A percentile compares a stretch with the other conserved stretches of the same genome.
Conservation (phyloP, 345 rosid species). For the Lepidium sativum region DNA sequence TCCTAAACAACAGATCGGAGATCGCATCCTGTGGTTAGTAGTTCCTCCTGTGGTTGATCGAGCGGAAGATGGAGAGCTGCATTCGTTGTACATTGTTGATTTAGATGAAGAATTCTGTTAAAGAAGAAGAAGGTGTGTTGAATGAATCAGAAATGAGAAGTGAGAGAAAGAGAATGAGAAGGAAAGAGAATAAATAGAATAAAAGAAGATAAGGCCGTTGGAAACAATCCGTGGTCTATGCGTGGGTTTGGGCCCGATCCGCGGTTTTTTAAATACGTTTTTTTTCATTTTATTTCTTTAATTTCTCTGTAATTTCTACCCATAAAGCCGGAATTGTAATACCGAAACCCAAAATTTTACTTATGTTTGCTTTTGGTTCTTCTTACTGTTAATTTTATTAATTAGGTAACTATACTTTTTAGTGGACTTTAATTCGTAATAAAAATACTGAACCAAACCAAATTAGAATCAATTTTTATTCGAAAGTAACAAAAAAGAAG, state of each 20-base stretch:
- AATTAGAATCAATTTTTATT: neutral
- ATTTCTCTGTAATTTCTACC: neutral
- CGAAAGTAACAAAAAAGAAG: neutral
- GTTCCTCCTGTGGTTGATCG: slow-evolving; percentile 7
- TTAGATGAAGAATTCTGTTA: neutral
- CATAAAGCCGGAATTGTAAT: no score
- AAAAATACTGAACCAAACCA: no score
- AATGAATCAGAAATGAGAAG: neutral
- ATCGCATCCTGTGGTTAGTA: neutral
- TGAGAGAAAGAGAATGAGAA: neutral
- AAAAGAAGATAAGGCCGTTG: neutral
- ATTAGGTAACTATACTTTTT: no score
- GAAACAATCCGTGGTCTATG: slow-evolving; percentile 9
- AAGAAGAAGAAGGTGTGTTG: neutral
- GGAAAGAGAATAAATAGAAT: neutral
- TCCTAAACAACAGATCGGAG: slow-evolving; percentile 43
- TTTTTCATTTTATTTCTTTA: neutral
- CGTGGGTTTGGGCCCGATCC: slow-evolving; percentile 25
- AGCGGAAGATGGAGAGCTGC: slow-evolving; percentile 30
- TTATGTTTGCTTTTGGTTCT: no score
- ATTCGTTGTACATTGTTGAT: slow-evolving; percentile 23
- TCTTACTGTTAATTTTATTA: no score
- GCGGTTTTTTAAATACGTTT: neutral
- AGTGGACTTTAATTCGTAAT: no score
- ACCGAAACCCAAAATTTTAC: no score